Conservation (phyloP, 2,329 filamentous ascomycete species). For the Diaporthe ilicicola region DNA sequence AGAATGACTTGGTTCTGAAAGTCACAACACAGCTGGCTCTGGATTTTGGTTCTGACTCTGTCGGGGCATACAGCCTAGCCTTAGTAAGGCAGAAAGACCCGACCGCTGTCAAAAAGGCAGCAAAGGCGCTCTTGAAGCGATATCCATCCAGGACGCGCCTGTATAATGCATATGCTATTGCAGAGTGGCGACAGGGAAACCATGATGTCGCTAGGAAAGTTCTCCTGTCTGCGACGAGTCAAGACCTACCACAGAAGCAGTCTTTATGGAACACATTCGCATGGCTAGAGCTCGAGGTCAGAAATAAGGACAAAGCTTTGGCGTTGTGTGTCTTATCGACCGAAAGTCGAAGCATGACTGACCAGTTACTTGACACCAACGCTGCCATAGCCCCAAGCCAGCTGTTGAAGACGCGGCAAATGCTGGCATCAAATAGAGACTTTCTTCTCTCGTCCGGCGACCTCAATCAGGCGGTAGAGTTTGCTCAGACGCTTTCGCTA, state of each 20-base stretch:
- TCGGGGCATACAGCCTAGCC: conserved; percentile 77
- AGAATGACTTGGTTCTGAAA: conserved; percentile 57
- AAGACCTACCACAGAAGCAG: conserved; percentile 54
- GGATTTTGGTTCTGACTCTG: conserved; percentile 51
- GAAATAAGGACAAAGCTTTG: conserved; percentile 45
- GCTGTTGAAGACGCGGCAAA: conserved; percentile 62
- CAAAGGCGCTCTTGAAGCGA: conserved; percentile 77
- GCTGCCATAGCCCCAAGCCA: conserved; percentile 37
- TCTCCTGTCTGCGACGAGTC: conserved; percentile 68
- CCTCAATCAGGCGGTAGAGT: conserved; percentile 57
- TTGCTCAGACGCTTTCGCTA: conserved; percentile 70
- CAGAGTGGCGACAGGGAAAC: conserved; percentile 70
- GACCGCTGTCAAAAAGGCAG: conserved; percentile 69
- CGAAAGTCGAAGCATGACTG: conserved; percentile 34
- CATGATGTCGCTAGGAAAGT: conserved; percentile 68
- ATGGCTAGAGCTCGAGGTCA: conserved; percentile 69
- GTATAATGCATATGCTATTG: conserved; percentile 81
- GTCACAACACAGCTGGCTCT: conserved; percentile 66
- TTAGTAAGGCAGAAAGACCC: conserved; percentile 68
- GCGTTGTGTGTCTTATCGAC: conserved; percentile 51
- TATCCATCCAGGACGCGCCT: conserved; percentile 70
- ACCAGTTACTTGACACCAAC: conserved; percentile 28
- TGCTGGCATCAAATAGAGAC: conserved; percentile 63
- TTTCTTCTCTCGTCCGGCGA: conserved; percentile 62
- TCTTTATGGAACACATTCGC: conserved; percentile 70